Evolutionary conservation across 257 asterid species (phyloP).

Genomic region (Solanum neorickii): DNA sequence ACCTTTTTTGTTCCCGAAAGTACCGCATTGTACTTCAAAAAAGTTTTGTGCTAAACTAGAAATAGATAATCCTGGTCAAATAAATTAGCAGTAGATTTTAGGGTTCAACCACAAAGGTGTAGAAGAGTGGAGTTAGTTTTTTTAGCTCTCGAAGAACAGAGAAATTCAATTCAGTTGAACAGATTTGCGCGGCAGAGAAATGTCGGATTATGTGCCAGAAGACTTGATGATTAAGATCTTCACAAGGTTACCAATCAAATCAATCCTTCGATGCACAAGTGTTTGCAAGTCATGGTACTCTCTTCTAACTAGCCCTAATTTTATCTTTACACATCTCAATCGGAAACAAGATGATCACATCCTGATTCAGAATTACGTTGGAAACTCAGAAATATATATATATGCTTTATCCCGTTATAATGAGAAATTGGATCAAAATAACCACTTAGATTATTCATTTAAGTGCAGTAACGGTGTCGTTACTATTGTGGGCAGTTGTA

Average conservation of each 20-base stretch:
- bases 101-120: neutral
- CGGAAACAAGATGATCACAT: neutral
- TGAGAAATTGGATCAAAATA: neutral
- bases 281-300: slow-evolving; percentile 4
- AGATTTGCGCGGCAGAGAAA: neutral
- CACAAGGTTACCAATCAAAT: neutral
- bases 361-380: neutral
- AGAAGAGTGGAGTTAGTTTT: neutral
- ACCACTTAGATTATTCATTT: neutral
- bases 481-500: neutral
- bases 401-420: neutral
- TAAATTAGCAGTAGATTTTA: neutral
- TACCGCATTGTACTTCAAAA: neutral
- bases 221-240: neutral
- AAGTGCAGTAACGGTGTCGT: neutral
- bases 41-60: neutral
- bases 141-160: neutral
- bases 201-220: neutral
- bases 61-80: neutral
- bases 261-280: neutral
- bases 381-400: neutral
- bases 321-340: neutral
- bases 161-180: neutral
- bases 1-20: neutral
- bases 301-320: neutral